Percentiles rank a stretch among this genome's conserved stretches.
Evolutionary conservation across 257 asterid genomes (phyloP).

Genomic region (Linderniella brevidens): DNA sequence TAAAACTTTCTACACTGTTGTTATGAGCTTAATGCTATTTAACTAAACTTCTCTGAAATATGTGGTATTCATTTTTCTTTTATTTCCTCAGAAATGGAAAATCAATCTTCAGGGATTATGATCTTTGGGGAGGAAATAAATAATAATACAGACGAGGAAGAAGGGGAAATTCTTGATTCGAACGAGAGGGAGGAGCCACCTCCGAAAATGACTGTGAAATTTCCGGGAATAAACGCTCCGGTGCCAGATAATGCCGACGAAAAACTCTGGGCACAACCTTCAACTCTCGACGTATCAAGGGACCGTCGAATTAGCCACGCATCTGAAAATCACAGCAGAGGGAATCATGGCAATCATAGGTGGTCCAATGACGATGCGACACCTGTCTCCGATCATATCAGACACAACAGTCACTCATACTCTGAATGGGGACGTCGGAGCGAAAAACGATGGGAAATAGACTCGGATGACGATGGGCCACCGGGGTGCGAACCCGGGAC

Average conservation of each 20-base stretch:
- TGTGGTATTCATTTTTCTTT: not conserved
- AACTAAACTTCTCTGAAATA: not conserved
- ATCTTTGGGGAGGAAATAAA: conserved; percentile 57
- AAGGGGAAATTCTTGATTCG: conserved; percentile 53
- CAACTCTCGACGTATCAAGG: conserved; percentile 19
- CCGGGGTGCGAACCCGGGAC: conserved; percentile 62
- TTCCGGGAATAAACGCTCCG: conserved; percentile 91
- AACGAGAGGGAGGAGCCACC: conserved; percentile 22
- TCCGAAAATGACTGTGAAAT: conserved; percentile 50
- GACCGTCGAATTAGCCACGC: conserved; percentile 21
- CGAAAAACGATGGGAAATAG: conserved; percentile 18
- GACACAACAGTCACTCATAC: no score
- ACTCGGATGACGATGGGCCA: conserved; percentile 56
- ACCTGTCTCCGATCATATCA: no score
- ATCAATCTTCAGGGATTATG: conserved; percentile 85
- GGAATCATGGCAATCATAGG: conserved; percentile 17
- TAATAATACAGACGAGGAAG: conserved; percentile 35
- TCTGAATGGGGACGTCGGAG: no score
- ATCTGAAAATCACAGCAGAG: conserved; percentile 16
- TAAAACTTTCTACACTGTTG: not conserved
- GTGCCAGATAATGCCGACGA: conserved; percentile 68
- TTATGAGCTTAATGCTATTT: not conserved
- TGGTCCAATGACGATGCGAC: not conserved
- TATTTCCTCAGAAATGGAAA: conserved; percentile 38
- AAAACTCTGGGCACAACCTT: conserved; percentile 51